A percentile compares a stretch with the other conserved stretches of the same genome.
Evolutionary conservation across 179 eudicot species (phyloP).

Genomic region (Carnegiea gigantea): DNA sequence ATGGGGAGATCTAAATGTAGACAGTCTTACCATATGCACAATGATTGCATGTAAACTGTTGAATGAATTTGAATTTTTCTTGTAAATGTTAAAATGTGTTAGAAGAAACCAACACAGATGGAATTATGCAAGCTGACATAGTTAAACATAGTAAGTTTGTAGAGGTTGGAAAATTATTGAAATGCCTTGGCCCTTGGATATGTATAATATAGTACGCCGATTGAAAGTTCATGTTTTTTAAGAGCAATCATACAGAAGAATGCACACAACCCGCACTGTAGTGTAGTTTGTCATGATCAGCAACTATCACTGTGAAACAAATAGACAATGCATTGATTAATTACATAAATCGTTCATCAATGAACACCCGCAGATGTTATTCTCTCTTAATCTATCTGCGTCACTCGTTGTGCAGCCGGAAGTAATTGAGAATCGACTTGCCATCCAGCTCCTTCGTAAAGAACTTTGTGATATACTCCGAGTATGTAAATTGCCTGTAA

Average conservation of each 20-base stretch:
- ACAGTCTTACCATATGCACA: too few relatives aligned
- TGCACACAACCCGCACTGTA: background rate
- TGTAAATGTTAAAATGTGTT: too few relatives aligned
- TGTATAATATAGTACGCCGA: too few relatives aligned
- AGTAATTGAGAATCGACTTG: constrained; percentile 48
- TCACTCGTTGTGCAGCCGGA: constrained; percentile 16
- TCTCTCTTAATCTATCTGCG: background rate
- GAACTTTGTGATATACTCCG: constrained; percentile 57
- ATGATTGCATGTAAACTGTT: too few relatives aligned
- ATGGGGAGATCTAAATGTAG: too few relatives aligned
- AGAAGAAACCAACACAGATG: too few relatives aligned
- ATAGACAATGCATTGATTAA: background rate
- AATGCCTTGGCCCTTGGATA: too few relatives aligned
- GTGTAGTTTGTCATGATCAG: background rate
- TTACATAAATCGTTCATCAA: background rate
- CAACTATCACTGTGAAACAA: background rate
- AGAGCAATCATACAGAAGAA: background rate
- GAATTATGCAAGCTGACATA: too few relatives aligned
- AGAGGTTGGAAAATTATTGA: too few relatives aligned
- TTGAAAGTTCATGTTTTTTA: too few relatives aligned
- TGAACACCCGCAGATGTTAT: background rate
- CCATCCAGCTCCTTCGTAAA: constrained; percentile 63
- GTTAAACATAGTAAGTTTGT: too few relatives aligned
- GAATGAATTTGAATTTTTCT: too few relatives aligned
- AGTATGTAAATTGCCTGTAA: constrained; percentile 39